Percentiles rank a stretch among this genome's conserved stretches.
phyloP scores from a whole-genome alignment of 371 early-diverging fungal species.

The Mortierella sp. region DNA sequence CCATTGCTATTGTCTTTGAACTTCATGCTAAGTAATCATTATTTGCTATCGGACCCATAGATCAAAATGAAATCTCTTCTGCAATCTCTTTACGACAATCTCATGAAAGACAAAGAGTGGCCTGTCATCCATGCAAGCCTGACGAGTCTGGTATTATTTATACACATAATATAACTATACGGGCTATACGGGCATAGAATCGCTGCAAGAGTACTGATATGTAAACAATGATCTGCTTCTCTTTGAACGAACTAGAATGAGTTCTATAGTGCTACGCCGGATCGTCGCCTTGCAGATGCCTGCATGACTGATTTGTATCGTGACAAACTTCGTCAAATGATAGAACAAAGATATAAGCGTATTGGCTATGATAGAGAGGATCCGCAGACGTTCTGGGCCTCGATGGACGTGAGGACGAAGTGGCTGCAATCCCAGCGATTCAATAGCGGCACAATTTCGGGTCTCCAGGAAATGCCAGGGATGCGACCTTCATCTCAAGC shows the following conservation, averaged over 20 bases:
- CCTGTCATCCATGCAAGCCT: slow-evolving; percentile 20
- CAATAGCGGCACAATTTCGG: slow-evolving; percentile 1
- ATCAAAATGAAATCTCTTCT: slow-evolving; percentile 5
- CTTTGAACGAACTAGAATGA: slow-evolving; percentile 5
- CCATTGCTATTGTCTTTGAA: not conserved
- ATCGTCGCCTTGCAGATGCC: slow-evolving; percentile 1
- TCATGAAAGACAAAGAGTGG: slow-evolving; percentile 26
- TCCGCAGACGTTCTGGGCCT: slow-evolving; percentile 9
- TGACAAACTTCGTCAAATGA: slow-evolving; percentile 7
- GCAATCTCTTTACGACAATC: not conserved
- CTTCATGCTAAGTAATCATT: not conserved
- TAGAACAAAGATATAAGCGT: slow-evolving; percentile 1
- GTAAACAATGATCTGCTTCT: not conserved
- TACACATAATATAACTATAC: not conserved
- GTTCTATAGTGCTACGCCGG: slow-evolving; percentile 2
- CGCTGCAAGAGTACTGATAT: not conserved
- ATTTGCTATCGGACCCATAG: not conserved
- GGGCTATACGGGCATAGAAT: not conserved
- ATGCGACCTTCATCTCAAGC: slow-evolving; percentile 9
- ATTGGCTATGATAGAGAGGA: not conserved
- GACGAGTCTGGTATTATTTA: slow-evolving; percentile 20
- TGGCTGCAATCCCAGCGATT: not conserved
- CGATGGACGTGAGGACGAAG: slow-evolving; percentile 5
- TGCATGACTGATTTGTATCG: slow-evolving; percentile 1
- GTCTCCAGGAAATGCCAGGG: slow-evolving; percentile 1